Conservation (phyloP, 352 stramenopile species). For the Globisporangium spiculum region DNA sequence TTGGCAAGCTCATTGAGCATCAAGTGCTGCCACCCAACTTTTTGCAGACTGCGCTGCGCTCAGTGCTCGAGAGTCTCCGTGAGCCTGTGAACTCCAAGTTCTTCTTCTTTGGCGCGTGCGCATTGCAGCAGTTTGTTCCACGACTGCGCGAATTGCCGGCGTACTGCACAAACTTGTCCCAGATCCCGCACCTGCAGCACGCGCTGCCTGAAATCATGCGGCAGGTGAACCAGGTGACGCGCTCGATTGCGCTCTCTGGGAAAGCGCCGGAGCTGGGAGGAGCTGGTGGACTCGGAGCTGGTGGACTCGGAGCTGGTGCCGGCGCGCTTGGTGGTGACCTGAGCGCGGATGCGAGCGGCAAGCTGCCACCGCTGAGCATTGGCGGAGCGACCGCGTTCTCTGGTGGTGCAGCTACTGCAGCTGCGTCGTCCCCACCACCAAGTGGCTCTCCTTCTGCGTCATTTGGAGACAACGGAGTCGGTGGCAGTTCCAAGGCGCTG, state of each 20-base stretch:
- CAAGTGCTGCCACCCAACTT: constrained; percentile 98
- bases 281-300: not conserved
- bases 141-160: constrained; percentile 96
- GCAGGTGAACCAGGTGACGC: constrained; percentile 81
- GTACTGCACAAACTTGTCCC: constrained; percentile 97
- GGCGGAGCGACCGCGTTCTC: constrained; percentile 25
- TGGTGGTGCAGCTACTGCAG: constrained; percentile 12
- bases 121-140: constrained; percentile 97
- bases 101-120: constrained; percentile 98
- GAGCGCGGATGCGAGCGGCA: constrained; percentile 21
- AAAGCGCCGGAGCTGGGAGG: constrained; percentile 17
- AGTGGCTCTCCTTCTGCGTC: constrained; percentile 2
- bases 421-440: constrained; percentile 13
- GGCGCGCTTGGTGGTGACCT: constrained; percentile 1
- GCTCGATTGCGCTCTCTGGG: constrained; percentile 47
- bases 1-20: constrained; percentile 98
- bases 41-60: constrained; percentile 96
- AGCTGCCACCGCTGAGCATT: constrained; percentile 20
- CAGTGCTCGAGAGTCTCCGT: constrained; percentile 96
- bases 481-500: constrained; percentile 9
- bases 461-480: constrained; percentile 5
- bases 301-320: not conserved
- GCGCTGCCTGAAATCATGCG: constrained; percentile 91
- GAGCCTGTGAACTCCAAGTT: constrained; percentile 97
- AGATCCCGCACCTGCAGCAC: constrained; percentile 97